Base-by-base conservation (phyloP, 2,329 filamentous ascomycete genomes). In the Beauveria medogensis region DNA sequence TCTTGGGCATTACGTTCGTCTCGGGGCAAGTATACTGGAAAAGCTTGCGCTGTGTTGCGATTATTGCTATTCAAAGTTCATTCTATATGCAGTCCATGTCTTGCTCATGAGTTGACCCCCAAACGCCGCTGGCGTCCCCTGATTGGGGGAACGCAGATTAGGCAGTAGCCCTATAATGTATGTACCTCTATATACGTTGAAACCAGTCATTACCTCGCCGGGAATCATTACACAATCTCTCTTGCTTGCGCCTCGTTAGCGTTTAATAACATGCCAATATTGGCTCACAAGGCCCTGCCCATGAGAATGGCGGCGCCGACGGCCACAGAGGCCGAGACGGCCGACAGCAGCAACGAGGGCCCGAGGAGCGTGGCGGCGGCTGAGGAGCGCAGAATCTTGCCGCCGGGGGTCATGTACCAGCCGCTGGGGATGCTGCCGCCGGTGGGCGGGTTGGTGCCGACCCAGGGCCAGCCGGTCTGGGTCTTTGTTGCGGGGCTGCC, bases 351-450 rank as follows among this genome's bases (percentile, higher is more conserved):
- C 60, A 69, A 65, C 28, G 66, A 61, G 22, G 67, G 64, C 8
- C 64, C 60, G 18, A 62, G 26, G 9, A 64, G 57, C 9, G 60
- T 47, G 8, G 68, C 55, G 7, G 65, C 61, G 16, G 81, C 80
- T 69, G 84, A 84, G 77, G 85, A 84, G 70, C 89, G 89, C 69
- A 91, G 80, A 68, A 94, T 86, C 78, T 92, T 93, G 71, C 91
- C 90, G 67, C 85, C 83, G 64, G 86, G 80, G 55, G 87, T 90
- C 75, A 94, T 90, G 63, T 86, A 82, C 91, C 91, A 96, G 63
- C 90, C 91, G 68, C 81, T 84, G 46, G 92, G 91, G 62, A 96
- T 84, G 64, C 78, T 74, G 5, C 81, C 77, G 34, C 77, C 76
- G 14, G 82, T 78, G 16, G 79, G 79, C 6, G 80, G 80, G 60